Base-by-base conservation (phyloP, 257 asterid species). In the Solanum lycopersicoides region DNA sequence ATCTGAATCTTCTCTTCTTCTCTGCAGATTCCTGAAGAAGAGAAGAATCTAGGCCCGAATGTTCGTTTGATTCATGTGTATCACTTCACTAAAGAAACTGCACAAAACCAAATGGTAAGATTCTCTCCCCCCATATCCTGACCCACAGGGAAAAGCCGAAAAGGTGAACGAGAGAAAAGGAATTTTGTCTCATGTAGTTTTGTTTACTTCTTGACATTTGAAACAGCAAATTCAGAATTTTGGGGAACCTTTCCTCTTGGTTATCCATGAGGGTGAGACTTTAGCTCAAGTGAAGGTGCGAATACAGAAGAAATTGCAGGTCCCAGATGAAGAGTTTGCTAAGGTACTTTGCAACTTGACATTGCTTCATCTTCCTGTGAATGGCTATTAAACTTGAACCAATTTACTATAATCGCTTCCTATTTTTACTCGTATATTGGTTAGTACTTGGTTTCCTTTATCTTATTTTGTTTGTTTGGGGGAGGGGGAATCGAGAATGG, bases 51-150 rank as follows among this genome's bases (percentile, higher is more conserved):
- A 9, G 91, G 89, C 75, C 89, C 63, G 45, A 65, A 69, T 82
- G 93, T 90, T 90, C 91, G 89, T 89, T 88, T 93, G 93, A 90
- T 92, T 92, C 96, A 90, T 90, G 93, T 93, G 37, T 92, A 93
- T 89, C 96, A 93, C 88, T 91, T 90, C 86, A 88, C 82, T 89
- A 88, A 89, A 60, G 96, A 91, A 88, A 92, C 89, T 79, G 86
- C 90, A 77, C 95, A 93, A 89, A 92, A 93, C 88, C 95, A 93
- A 88, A 89, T 89, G 93, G 96, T 90, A 88, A 80, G 82, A 83
- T 80, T 76, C 87, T 71, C 32, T 60, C 84, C 76, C 6, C 83
- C 56, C 65, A 12, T 13, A 35, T 71, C 8, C 12, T 13, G 13
- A 37, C 18, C 23, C 30, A 39, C 53, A 37, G 82, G 50, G 82